Conservation (phyloP, 2,329 filamentous ascomycete genomes). For the Hymenoscyphus infarciens region DNA sequence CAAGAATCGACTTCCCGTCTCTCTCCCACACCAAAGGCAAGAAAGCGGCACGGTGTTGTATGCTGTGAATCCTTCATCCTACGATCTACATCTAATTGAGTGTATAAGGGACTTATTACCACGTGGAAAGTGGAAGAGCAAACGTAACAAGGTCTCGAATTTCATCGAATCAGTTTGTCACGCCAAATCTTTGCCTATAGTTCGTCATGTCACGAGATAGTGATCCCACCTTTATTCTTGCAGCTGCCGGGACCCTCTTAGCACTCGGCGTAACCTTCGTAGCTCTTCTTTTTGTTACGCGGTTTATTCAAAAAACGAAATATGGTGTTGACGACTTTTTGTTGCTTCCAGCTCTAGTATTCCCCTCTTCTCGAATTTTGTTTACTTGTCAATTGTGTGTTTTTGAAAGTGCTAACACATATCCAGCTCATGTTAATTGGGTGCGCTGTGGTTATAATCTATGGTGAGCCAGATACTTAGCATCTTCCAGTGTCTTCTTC, state of each 20-base stretch:
- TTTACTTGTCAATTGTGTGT: background rate
- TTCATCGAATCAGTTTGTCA: background rate
- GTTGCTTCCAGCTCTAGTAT: background rate
- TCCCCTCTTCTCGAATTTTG: background rate
- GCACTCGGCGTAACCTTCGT: background rate
- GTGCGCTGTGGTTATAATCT: background rate
- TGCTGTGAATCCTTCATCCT: background rate
- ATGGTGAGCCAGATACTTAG: background rate
- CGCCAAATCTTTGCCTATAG: background rate
- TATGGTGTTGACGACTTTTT: slow-evolving; percentile 6
- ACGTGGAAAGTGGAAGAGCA: background rate
- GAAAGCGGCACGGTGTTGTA: background rate
- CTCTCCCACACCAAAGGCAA: background rate
- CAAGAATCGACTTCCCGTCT: too few species aligned
- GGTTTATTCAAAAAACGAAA: slow-evolving; percentile 6
- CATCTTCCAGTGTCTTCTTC: background rate
- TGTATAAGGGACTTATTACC: background rate
- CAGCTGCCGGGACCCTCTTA: slow-evolving; percentile 4
- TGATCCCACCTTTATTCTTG: background rate
- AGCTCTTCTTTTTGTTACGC: background rate
- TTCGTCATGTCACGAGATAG: background rate
- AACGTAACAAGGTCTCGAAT: background rate
- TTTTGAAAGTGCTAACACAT: background rate
- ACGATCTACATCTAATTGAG: background rate
- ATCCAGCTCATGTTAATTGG: background rate